Base-by-base conservation (phyloP, 208 protist genomes). In the Leishmania guyanensis region DNA sequence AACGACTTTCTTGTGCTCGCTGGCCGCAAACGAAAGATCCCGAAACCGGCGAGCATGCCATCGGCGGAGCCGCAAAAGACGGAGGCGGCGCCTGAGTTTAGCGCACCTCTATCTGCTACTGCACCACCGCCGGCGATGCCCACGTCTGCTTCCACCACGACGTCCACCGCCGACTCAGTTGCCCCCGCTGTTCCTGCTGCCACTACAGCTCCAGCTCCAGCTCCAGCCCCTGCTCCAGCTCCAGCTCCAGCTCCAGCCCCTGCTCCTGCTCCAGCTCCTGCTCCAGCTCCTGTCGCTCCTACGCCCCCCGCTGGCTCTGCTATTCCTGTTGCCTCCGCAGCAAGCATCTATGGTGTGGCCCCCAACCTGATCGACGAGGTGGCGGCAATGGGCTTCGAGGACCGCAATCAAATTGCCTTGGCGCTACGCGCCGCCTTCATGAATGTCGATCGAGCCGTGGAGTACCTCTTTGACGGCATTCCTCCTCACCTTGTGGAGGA, bases 401-500 rank as follows among this genome's bases (percentile, higher is more conserved):
- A 97, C 73, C 92, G 94, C 54, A 77, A 72, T 33, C 86, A 92
- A 80, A 89, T 97, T 8, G 88, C 92, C 20, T 84, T 93, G 36
- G 94, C 94, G 53, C 81, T 97, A 53, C 90, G 92, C 43, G 93
- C 94, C 29, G 94, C 94, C 50, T 96, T 90, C 82, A 93, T 96
- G 90, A 96, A 97, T 80, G 84, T 89, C 50, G 92, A 97, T 56
- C 92, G 94, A 56, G 94, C 94, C 10, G 93, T 97, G 33, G 93
- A 96, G 85, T 97, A 96, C 86, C 90, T 97, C 22, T 94, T 85
- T 84, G 90, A 89, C 48, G 93, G 93, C 71, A 97, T 97, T 76
- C 94, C 94, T 26, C 50, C 84, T 1, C 72, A 77, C 82, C 77
- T 88, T 26, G 43, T 94, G 62, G 64, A 80, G 53, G 87, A 95